phyloP scores from a whole-genome alignment of 2,329 filamentous ascomycete genomes.

The Fusarium sp. region DNA sequence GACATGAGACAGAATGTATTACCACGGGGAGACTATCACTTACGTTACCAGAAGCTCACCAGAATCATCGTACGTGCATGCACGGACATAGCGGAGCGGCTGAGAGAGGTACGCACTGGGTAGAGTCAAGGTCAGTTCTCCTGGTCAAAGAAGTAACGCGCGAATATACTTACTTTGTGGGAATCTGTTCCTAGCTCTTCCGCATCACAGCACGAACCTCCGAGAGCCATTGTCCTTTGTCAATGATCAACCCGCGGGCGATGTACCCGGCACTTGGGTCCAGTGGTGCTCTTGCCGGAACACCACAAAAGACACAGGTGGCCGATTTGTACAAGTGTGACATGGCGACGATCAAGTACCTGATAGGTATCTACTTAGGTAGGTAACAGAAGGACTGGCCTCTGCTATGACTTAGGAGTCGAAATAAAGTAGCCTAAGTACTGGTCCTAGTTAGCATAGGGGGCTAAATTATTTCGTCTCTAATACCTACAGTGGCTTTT shows the following conservation, averaged over 20 bases:
- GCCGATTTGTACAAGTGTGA: not conserved
- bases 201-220: not conserved
- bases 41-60: not conserved
- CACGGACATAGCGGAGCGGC: not conserved
- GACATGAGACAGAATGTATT: not conserved
- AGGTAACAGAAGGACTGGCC: too few relatives aligned
- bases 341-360: not conserved
- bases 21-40: not conserved
- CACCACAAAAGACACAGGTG: not conserved
- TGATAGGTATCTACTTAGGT: too few relatives aligned
- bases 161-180: not conserved
- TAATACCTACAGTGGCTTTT: not conserved
- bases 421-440: not conserved
- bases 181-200: not conserved
- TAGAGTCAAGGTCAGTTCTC: not conserved
- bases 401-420: not conserved
- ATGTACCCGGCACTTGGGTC: not conserved
- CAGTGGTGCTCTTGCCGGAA: not conserved
- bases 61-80: not conserved
- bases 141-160: not conserved
- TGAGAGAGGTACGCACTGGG: not conserved
- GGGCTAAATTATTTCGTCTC: not conserved
- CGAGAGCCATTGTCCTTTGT: not conserved
- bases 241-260: not conserved
- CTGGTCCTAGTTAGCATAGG: not conserved